These are phyloP conservation scores for Neofusicoccum ribis DNA, from an alignment of 2,329 filamentous ascomycete species.

Conservation along the genomic window DNA sequence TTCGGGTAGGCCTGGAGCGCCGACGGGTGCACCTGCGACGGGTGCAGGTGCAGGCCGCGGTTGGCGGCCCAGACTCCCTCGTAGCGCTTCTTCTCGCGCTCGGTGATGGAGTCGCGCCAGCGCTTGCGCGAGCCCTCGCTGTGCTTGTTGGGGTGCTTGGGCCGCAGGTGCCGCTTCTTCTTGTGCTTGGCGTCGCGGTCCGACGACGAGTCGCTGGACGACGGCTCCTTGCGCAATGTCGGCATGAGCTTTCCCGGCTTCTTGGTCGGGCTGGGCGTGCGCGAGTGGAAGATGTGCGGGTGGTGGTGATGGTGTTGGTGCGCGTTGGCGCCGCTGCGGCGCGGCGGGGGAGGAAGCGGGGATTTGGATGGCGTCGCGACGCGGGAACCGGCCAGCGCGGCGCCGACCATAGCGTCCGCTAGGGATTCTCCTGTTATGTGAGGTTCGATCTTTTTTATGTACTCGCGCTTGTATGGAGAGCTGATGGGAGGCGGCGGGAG, in stretches of 20 bases:
- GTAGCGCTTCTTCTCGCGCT: slow-evolving; percentile 74
- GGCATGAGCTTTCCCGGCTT: slow-evolving; percentile 58
- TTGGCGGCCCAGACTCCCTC: slow-evolving; percentile 86
- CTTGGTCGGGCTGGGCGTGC: slow-evolving; percentile 47
- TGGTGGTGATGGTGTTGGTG: slow-evolving; percentile 36
- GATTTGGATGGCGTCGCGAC: slow-evolving; percentile 42
- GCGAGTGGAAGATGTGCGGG: slow-evolving; percentile 23
- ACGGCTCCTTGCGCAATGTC: slow-evolving; percentile 60
- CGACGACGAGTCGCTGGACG: slow-evolving; percentile 51
- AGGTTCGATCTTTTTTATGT: slow-evolving; percentile 41
- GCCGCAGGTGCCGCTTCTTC: slow-evolving; percentile 57
- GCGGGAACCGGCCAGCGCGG: slow-evolving; percentile 68
- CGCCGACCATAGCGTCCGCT: slow-evolving; percentile 73
- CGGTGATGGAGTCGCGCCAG: slow-evolving; percentile 74
- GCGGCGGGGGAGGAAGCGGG: slow-evolving; percentile 43
- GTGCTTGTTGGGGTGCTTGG: slow-evolving; percentile 67
- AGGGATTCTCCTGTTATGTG: slow-evolving; percentile 64
- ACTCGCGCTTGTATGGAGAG: slow-evolving; percentile 42
- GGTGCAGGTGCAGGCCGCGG: slow-evolving; percentile 54
- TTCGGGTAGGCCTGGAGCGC: neutral
- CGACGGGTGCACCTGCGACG: slow-evolving; percentile 8
- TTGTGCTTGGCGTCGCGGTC: slow-evolving; percentile 56
- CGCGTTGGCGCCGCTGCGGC: slow-evolving; percentile 41
- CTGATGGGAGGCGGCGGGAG: slow-evolving; percentile 30
- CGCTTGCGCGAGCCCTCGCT: slow-evolving; percentile 73